These are phyloP conservation scores for Hygrocybe punicea DNA, from an alignment of 768 basidiomycete species.

Conservation along the genomic window DNA sequence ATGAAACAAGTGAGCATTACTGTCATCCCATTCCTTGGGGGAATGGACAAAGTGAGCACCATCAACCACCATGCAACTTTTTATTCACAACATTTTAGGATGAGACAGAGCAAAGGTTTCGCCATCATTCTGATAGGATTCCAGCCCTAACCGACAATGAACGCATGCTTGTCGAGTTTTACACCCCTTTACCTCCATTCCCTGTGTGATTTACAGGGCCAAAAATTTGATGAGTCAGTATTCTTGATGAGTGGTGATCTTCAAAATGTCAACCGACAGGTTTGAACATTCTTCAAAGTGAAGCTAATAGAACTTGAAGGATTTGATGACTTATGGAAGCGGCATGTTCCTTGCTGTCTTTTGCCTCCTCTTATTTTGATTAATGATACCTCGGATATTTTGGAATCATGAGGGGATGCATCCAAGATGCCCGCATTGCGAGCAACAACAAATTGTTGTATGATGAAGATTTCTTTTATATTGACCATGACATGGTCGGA, in stretches of 20 bases:
- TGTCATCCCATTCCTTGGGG: slow-evolving; percentile 11
- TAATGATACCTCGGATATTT: slow-evolving; percentile 10
- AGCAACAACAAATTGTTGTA: slow-evolving; percentile 8
- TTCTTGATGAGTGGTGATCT: too few relatives aligned
- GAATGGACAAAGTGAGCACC: slow-evolving; percentile 15
- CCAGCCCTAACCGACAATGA: slow-evolving; percentile 9
- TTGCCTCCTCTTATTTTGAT: slow-evolving; percentile 6
- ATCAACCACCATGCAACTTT: slow-evolving; percentile 6
- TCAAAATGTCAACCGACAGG: slow-evolving; percentile 5
- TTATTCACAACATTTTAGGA: slow-evolving; percentile 13
- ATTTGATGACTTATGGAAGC: not conserved
- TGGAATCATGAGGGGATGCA: slow-evolving; percentile 13
- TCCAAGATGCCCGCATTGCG: slow-evolving; percentile 8
- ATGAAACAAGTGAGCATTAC: slow-evolving; percentile 13
- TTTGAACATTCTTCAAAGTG: slow-evolving; percentile 6
- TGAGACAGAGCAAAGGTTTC: slow-evolving; percentile 13
- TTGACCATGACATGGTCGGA: too few relatives aligned
- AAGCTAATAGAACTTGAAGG: slow-evolving; percentile 1
- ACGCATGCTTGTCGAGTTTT: slow-evolving; percentile 11
- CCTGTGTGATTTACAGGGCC: too few relatives aligned
- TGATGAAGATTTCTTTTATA: too few relatives aligned
- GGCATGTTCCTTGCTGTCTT: slow-evolving; percentile 8
- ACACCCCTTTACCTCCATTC: too few relatives aligned
- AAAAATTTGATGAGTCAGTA: too few relatives aligned
- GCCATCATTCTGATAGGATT: slow-evolving; percentile 4